These are phyloP conservation scores for Cyclostephanos tholiformis DNA, from an alignment of 108 stramenopile species.

Conservation along the genomic window DNA sequence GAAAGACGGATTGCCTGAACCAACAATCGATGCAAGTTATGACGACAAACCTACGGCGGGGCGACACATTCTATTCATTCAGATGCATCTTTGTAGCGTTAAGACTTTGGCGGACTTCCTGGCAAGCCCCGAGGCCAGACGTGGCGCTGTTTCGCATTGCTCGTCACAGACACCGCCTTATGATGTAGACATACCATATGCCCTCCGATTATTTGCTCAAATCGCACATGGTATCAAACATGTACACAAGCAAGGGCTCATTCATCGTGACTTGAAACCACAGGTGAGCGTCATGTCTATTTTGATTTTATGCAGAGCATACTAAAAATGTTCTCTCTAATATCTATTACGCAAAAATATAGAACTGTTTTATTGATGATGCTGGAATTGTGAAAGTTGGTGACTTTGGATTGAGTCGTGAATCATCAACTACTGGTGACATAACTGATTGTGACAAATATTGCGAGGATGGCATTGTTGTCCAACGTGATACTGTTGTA, in stretches of 20 bases:
- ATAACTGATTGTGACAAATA: slow-evolving; percentile 29
- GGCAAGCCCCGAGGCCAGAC: slow-evolving; percentile 59
- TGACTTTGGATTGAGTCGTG: slow-evolving; percentile 85
- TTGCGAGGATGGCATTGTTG: slow-evolving; percentile 14
- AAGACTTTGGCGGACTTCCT: slow-evolving; percentile 88
- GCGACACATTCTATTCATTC: slow-evolving; percentile 89
- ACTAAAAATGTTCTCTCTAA: background rate
- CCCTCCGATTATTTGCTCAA: slow-evolving; percentile 82
- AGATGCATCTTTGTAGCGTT: slow-evolving; percentile 95
- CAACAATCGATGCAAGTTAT: slow-evolving; percentile 13
- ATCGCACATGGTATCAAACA: slow-evolving; percentile 74
- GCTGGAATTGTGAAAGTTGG: slow-evolving; percentile 82
- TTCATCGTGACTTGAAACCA: slow-evolving; percentile 92
- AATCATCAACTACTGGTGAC: slow-evolving; percentile 47
- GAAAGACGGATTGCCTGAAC: slow-evolving; percentile 9
- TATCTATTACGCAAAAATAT: background rate
- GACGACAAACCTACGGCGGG: slow-evolving; percentile 14
- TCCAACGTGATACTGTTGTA: background rate
- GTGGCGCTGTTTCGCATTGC: slow-evolving; percentile 33
- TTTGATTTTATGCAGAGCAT: slow-evolving; percentile 24
- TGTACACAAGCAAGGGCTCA: slow-evolving; percentile 84
- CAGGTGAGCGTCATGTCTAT: slow-evolving; percentile 22
- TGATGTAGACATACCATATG: slow-evolving; percentile 71
- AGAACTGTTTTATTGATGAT: slow-evolving; percentile 87
- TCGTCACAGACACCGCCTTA: slow-evolving; percentile 10